Base-by-base conservation (phyloP, 768 basidiomycete species). In the Cantharellus cinnabarinus region DNA sequence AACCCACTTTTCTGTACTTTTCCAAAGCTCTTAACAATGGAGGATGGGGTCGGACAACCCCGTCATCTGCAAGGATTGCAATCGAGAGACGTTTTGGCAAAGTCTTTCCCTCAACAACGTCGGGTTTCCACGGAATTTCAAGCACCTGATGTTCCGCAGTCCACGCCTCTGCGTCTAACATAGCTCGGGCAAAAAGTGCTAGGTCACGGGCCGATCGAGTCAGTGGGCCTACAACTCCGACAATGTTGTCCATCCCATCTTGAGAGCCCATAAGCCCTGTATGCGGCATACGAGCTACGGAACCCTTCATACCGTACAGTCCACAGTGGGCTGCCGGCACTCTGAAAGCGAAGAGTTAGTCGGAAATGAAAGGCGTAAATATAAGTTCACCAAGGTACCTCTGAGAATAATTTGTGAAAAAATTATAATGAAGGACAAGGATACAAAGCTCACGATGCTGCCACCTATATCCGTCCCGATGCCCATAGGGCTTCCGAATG, bases 391-490 rank as follows among this genome's bases (percentile, higher is more conserved):
- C 44, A 29, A 29, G 44, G 44, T 48, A 48, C 44, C 44, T 48
- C 44, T 48, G 44, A 29, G 29, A 48, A 10, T 29, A 48, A 48
- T 48, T 10, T 10, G 44, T 10, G 10, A 58, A 53, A 41, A 41
- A 15, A 55, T 3, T 5, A 50, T n/a, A 5, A 5, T 20, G 15
- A 42, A 52, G 52, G 35, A 52, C 4, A 29, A 58, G 61, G 35
- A 41, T 5, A 51, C 7, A 42, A 51, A 57, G 64, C 69, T 65
- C 60, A 71, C 71, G 60, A 76, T 62, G 54, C 73, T 75, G 44
- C 76, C 76, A 44, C 76, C 76, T 37, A 77, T 76, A 64, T 77
- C 76, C 3, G 76, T 75, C 15, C 76, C 76, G 34, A 74, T 63
- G 0, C 71, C 71, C 15, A 64, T 50, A 34, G 72, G 68, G 41